phyloP scores from a whole-genome alignment of 2,329 filamentous ascomycete genomes.

The Aureobasidium musti region DNA sequence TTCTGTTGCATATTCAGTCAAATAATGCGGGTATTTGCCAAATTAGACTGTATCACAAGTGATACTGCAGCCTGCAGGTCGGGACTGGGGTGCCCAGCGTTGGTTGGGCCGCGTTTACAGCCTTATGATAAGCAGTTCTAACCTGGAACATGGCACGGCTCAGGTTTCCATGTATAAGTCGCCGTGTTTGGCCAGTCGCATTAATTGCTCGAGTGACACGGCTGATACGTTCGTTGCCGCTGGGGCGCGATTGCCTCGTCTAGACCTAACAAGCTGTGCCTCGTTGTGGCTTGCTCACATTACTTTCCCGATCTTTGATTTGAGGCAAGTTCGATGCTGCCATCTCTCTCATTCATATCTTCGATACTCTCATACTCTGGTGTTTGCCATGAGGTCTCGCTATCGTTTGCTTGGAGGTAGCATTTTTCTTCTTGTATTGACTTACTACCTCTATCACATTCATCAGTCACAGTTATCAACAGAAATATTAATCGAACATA shows the following conservation, averaged over 20 bases:
- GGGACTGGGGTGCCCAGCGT: too few relatives aligned
- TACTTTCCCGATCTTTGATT: neutral
- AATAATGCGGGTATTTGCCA: too few relatives aligned
- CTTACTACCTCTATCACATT: slow-evolving; percentile 14
- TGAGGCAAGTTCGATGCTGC: neutral
- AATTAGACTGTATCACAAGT: too few relatives aligned
- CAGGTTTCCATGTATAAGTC: neutral
- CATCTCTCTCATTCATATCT: neutral
- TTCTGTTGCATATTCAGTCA: too few relatives aligned
- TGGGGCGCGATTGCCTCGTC: neutral
- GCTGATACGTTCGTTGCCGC: neutral
- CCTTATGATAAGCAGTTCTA: too few relatives aligned
- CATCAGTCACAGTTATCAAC: neutral
- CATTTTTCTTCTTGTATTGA: neutral
- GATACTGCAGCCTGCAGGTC: too few relatives aligned
- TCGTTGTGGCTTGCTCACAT: neutral
- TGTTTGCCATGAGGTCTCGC: neutral
- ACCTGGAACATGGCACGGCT: too few relatives aligned
- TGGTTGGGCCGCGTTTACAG: too few relatives aligned
- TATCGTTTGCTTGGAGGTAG: neutral
- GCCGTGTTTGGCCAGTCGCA: neutral
- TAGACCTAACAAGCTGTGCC: neutral
- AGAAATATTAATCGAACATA: neutral
- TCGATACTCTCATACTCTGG: neutral
- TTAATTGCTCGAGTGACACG: neutral